Conservation (phyloP, 2,329 filamentous ascomycete species). For the Apiospora koreana region DNA sequence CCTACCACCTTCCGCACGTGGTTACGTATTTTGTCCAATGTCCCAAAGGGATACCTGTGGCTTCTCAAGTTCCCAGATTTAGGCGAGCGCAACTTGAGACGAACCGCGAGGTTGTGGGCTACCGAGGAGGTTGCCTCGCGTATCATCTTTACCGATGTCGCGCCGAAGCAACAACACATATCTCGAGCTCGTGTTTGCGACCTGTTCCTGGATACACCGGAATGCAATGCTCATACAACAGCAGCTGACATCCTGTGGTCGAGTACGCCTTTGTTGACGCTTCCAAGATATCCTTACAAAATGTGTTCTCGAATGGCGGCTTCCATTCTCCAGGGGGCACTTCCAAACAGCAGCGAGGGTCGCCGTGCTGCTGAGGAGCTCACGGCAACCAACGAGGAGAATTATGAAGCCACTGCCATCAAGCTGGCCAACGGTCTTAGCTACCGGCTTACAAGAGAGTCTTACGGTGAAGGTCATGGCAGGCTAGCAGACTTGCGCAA, state of each 20-base stretch:
- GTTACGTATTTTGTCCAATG: slow-evolving; percentile 83
- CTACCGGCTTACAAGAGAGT: slow-evolving; percentile 51
- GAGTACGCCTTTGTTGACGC: slow-evolving; percentile 86
- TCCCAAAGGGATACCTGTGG: slow-evolving; percentile 91
- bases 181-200: slow-evolving; percentile 89
- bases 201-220: slow-evolving; percentile 93
- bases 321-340: slow-evolving; percentile 85
- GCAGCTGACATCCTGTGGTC: slow-evolving; percentile 97
- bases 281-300: slow-evolving; percentile 92
- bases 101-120: slow-evolving; percentile 82
- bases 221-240: slow-evolving; percentile 98
- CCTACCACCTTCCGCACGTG: slow-evolving; percentile 95
- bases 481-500: slow-evolving; percentile 77
- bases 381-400: slow-evolving; percentile 73
- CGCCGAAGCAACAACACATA: slow-evolving; percentile 92
- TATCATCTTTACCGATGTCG: slow-evolving; percentile 94
- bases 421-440: slow-evolving; percentile 63
- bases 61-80: slow-evolving; percentile 94
- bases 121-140: slow-evolving; percentile 81
- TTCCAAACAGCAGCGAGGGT: slow-evolving; percentile 74
- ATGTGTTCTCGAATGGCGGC: slow-evolving; percentile 99
- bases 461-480: slow-evolving; percentile 60
- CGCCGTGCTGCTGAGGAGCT: slow-evolving; percentile 69
- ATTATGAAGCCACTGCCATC: slow-evolving; percentile 81
- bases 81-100: slow-evolving; percentile 80